Base-by-base conservation (phyloP, 2,329 filamentous ascomycete genomes). In the Chrysoporthe cubensis region DNA sequence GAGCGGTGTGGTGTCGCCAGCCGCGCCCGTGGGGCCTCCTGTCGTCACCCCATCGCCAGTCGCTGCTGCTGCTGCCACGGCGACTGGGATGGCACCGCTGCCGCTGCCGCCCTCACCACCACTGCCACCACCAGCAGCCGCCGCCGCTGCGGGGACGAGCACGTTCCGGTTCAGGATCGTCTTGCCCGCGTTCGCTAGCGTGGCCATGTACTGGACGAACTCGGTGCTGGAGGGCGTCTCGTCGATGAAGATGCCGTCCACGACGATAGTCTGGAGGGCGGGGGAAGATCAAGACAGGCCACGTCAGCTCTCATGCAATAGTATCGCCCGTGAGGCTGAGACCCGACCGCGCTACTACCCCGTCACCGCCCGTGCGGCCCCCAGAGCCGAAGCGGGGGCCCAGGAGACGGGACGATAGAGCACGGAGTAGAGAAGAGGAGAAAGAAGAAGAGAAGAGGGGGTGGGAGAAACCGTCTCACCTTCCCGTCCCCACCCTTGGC, bases 191-290 rank as follows among this genome's bases (percentile, higher is more conserved):
- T 46, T 60, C 9, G 73, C 67, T 59, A 76, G 57, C 32, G 69
- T 62, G 18, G 74, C 71, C 73, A 74, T 72, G 68, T 72, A 74
- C 57, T 69, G 60, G 32, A 69, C 68, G 61, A 71, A 62, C 18
- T 60, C 57, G 16, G 69, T 66, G 32, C 72, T 73, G 26, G 73
- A 75, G 4, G 82, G 82, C 54, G 79, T 80, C 74, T 85, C 82
- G 69, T 84, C 82, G 67, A 84, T 80, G 73, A 84, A 84, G 71
- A 84, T 82, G 62, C 81, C 82, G 64, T 77, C 77, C 71, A 85
- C 75, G 32, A 78, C 75, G 62, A 84, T 73, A 52, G 75, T 75
- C 69, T 69, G 26, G 9, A 34, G 7, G 9, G 40, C 6, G 21
- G 16, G 16, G 6, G 2, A 7, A 11, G 34, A 1, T 18, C 37